Evolutionary conservation across 2,329 filamentous ascomycete species (phyloP), one percentile per base, ranked within the genome.

Genomic region (Xylariaceae sp.): DNA sequence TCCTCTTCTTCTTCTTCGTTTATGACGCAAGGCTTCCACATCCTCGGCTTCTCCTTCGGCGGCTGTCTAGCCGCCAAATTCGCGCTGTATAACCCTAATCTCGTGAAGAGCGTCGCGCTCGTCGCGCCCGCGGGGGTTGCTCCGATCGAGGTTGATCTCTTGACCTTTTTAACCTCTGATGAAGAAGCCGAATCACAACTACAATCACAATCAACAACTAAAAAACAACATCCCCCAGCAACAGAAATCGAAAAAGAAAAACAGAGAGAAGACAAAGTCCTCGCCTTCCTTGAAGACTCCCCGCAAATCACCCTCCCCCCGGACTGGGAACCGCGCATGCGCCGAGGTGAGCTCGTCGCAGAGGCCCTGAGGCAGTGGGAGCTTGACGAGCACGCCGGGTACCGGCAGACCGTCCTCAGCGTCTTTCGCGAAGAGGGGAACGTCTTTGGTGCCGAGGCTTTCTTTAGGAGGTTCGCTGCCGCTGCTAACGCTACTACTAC

Each of bases 21-120:
- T n/a, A n/a, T n/a, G n/a, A n/a, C n/a, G n/a, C n/a, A n/a, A n/a
- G 26, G 16, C 1, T 38, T 23, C 19, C 32, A 47, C 11, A 15
- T 47, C 1, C 9, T 47, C 3, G 44, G 44, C 9, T 44, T 41
- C 21, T 47, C 44, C 16, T 47, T 47, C 13, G 44, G 44, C 11
- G 44, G 28, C 1, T 36, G 38, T 1, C 30, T 38, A 5, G 24
- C 36, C 15, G 23, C 18, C 6, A 28, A 28, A 4, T 44, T 47
- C 30, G 38, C 41, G 19, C 12, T 37, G 3, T 24, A 37, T 17
- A 37, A 40, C 3, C 44, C 35, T 1, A 12, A n/a, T 2, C 39
- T 38, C 13, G 38, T 47, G 1, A 41, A 44, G 19, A 41, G 44
- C 13, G 44, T 41, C 5, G 28, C 24, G 28, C 30, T 42, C n/a